Percentiles rank a stretch among this genome's conserved stretches.
These are phyloP conservation scores for Begonia peltatifolia DNA, from an alignment of 306 rosid species.

Conservation along the genomic window DNA sequence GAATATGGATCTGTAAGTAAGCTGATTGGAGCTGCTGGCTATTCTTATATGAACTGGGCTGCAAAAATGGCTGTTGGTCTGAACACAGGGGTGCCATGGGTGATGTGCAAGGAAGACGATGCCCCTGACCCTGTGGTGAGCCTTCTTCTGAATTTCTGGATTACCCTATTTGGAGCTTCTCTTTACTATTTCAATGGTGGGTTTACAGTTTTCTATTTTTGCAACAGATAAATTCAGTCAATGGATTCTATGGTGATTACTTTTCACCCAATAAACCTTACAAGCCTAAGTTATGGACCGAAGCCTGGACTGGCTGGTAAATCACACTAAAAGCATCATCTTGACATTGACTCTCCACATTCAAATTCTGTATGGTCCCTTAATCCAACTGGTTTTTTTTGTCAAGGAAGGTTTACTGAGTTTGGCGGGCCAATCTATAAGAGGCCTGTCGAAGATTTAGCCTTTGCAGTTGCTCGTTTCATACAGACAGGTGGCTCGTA, in stretches of 20 bases:
- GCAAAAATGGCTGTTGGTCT: conserved; percentile 89
- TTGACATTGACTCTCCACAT: conserved; percentile 2
- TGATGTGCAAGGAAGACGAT: conserved; percentile 97
- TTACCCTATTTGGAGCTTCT: too few species aligned
- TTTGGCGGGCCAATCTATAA: conserved; percentile 66
- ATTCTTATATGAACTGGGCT: conserved; percentile 71
- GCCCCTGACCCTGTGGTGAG: conserved; percentile 94
- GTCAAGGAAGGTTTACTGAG: conserved; percentile 58
- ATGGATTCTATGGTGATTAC: conserved; percentile 82
- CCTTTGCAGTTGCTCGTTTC: conserved; percentile 90
- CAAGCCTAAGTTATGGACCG: conserved; percentile 91
- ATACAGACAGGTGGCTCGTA: conserved; percentile 73
- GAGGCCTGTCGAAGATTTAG: conserved; percentile 89
- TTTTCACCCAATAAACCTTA: conserved; percentile 89
- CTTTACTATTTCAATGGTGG: too few species aligned
- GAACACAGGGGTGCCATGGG: conserved; percentile 92
- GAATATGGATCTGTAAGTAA: conserved; percentile 65
- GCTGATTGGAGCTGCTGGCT: conserved; percentile 62
- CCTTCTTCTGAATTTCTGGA: neutral
- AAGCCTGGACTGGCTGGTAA: conserved; percentile 98
- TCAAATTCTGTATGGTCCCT: conserved; percentile 6
- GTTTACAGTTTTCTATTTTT: neutral
- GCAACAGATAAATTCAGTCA: conserved; percentile 72
- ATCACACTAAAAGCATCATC: conserved; percentile 6
- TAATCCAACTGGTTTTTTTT: conserved; percentile 1